phyloP scores from a whole-genome alignment of 2,329 filamentous ascomycete genomes.

The Tolypocladium capitatum region DNA sequence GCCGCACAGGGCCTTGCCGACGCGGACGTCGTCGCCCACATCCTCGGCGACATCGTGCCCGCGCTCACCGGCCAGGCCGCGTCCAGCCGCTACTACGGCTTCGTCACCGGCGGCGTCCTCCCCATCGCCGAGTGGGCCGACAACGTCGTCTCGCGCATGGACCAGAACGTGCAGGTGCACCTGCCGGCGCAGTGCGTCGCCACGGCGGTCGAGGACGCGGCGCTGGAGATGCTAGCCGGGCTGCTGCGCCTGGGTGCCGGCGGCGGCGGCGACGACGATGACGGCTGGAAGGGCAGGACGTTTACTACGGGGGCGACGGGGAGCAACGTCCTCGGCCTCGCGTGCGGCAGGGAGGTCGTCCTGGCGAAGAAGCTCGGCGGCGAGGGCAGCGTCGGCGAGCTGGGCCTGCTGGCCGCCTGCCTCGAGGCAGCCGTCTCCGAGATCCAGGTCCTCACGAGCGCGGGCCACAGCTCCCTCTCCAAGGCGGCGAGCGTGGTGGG shows the following conservation, averaged over 20 bases:
- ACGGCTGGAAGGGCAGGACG: slow-evolving; percentile 41
- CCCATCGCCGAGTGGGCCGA: slow-evolving; percentile 73
- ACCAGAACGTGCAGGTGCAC: slow-evolving; percentile 79
- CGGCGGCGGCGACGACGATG: slow-evolving; percentile 35
- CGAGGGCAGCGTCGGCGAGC: slow-evolving; percentile 44
- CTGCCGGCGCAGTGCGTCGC: slow-evolving; percentile 61
- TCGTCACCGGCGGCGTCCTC: slow-evolving; percentile 72
- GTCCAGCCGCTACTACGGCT: slow-evolving; percentile 67
- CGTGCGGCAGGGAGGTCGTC: slow-evolving; percentile 50
- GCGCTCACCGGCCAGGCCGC: slow-evolving; percentile 55
- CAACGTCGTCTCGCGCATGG: slow-evolving; percentile 64
- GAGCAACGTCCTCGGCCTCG: slow-evolving; percentile 69
- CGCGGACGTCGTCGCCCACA: slow-evolving; percentile 24
- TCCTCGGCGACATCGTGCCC: slow-evolving; percentile 33
- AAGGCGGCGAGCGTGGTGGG: slow-evolving; percentile 79
- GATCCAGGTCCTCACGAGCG: slow-evolving; percentile 67
- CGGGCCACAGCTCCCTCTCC: slow-evolving; percentile 68
- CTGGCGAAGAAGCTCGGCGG: slow-evolving; percentile 25
- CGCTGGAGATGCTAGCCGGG: slow-evolving; percentile 55
- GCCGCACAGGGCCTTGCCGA: slow-evolving; percentile 19
- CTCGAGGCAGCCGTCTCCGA: slow-evolving; percentile 46
- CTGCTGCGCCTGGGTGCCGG: slow-evolving; percentile 41
- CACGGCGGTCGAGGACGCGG: slow-evolving; percentile 62
- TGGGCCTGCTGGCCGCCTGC: slow-evolving; percentile 58
- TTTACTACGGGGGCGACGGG: slow-evolving; percentile 54